A percentile compares a stretch with the other conserved stretches of the same genome.
These are phyloP conservation scores for Fomes fomentarius DNA, from an alignment of 1,284 basidiomycete genomes.

Conservation along the genomic window DNA sequence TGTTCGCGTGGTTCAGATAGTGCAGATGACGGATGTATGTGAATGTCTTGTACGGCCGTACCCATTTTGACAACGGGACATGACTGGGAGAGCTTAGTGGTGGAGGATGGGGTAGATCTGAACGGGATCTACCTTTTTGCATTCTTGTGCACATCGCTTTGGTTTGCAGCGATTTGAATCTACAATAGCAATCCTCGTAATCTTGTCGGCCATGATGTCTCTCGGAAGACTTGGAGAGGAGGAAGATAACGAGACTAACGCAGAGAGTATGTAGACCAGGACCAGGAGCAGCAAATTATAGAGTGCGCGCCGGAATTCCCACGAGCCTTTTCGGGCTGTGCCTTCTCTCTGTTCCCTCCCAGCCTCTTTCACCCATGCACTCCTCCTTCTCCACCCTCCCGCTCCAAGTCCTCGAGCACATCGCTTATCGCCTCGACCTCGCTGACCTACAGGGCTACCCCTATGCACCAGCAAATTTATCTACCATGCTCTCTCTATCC, in stretches of 20 bases:
- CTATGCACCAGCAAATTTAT: conserved; percentile 51
- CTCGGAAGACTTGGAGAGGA: too few species aligned
- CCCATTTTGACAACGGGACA: conserved; percentile 99
- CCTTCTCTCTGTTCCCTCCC: not conserved
- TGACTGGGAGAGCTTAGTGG: conserved; percentile 54
- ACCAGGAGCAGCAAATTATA: too few species aligned
- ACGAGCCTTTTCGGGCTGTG: too few species aligned
- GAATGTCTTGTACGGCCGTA: conserved; percentile 38
- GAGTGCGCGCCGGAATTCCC: too few species aligned
- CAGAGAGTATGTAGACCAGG: too few species aligned
- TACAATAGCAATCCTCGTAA: conserved; percentile 95
- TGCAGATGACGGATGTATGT: too few species aligned
- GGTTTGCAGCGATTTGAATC: conserved; percentile 93
- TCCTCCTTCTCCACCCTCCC: conserved; percentile 46
- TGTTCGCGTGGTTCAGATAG: conserved; percentile 40
- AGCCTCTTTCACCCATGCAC: not conserved
- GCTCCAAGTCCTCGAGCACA: conserved; percentile 60
- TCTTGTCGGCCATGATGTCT: conserved; percentile 84
- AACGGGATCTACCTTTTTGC: conserved; percentile 79
- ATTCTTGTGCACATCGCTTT: conserved; percentile 90
- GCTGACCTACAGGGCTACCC: conserved; percentile 43
- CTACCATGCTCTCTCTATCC: conserved; percentile 45
- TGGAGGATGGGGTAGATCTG: not conserved
- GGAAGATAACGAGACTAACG: too few species aligned
- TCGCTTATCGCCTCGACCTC: conserved; percentile 53